Evolutionary conservation across 2,329 filamentous ascomycete species (phyloP), one percentile per base, ranked within the genome.

Genomic region (Keithomyces neogunnii): DNA sequence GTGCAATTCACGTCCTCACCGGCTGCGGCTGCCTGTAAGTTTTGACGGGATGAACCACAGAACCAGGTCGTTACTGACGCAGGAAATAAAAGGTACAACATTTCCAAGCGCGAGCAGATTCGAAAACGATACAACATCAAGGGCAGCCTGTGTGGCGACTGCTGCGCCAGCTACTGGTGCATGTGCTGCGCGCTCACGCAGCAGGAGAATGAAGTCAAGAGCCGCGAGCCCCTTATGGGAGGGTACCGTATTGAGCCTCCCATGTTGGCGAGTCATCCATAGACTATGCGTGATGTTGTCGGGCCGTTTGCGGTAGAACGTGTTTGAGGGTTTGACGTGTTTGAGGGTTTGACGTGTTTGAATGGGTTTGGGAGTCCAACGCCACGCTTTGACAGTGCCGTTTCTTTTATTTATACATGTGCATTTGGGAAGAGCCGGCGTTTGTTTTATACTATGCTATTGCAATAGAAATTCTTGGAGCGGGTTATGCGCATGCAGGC

Each of bases 171-270:
- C 13, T 80, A 67, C 62, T 82, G 73, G 67, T 82, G 80, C 62
- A 61, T 68, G 39, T 81, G 77, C 69, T 83, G 80, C 59, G 69
- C 71, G 5, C 63, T 81, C 51, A 70, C 81, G 54, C 80, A 84
- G 66, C 72, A 81, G 52, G 77, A 81, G 52, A 78, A 79, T 56
- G 79, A 82, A 60, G 71, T 74, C 55, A 59, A 61, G 57, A 42
- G 39, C 39, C 39, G 39, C 39, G 39, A 42, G 19, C 5, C 39
- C n/a, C 4, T 42, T 4, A 42, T 1, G n/a, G 39, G 39, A 2
- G 39, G n/a, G 19, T 42, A 42, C 9, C 39, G 28, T 3, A 19
- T 19, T 42, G n/a, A 42, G 39, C 39, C 39, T 13, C 39, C 39
- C 8, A 42, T 42, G 39, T 26, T 42, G 39, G 39, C 39, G 39